Percentiles rank a stretch among this genome's conserved stretches.
These are phyloP conservation scores for Penicillium corylophilum DNA, from an alignment of 2,329 filamentous ascomycete species.

Conservation along the genomic window DNA sequence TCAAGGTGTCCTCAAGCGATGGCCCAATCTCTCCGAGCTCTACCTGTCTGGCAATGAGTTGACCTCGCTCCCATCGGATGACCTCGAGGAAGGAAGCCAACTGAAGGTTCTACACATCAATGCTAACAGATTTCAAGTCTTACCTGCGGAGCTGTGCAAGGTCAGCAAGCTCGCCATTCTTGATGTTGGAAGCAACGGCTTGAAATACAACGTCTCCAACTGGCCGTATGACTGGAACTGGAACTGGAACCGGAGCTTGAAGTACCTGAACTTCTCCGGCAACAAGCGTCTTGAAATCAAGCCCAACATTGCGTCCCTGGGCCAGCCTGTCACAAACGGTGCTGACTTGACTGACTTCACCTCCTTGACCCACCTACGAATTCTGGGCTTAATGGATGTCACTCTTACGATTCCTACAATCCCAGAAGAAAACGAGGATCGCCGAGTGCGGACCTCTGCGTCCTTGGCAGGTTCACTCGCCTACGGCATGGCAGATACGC, in stretches of 20 bases:
- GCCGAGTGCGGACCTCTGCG: constrained; percentile 94
- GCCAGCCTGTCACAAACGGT: constrained; percentile 52
- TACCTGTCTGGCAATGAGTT: constrained; percentile 95
- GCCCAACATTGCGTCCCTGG: constrained; percentile 59
- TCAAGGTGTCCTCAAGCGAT: constrained; percentile 79
- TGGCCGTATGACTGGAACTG: constrained; percentile 99
- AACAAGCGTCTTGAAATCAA: constrained; percentile 95
- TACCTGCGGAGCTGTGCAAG: constrained; percentile 92
- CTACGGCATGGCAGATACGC: constrained; percentile 95
- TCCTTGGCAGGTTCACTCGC: constrained; percentile 85
- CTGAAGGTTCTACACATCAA: constrained; percentile 93
- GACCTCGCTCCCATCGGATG: constrained; percentile 86
- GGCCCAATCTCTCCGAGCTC: constrained; percentile 85
- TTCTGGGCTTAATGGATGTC: constrained; percentile 95
- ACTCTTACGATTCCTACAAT: constrained; percentile 91
- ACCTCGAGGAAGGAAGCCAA: constrained; percentile 83
- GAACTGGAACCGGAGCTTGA: constrained; percentile 95
- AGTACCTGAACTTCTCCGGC: constrained; percentile 92
- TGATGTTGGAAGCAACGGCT: constrained; percentile 88
- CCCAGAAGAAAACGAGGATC: constrained; percentile 91
- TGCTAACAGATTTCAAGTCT: constrained; percentile 94
- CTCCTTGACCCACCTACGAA: constrained; percentile 75
- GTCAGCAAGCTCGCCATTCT: constrained; percentile 88
- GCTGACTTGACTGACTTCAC: constrained; percentile 87
- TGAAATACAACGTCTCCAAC: constrained; percentile 99